Evolutionary conservation across 306 rosid species (phyloP).

Genomic region (Spatholobus suberectus): DNA sequence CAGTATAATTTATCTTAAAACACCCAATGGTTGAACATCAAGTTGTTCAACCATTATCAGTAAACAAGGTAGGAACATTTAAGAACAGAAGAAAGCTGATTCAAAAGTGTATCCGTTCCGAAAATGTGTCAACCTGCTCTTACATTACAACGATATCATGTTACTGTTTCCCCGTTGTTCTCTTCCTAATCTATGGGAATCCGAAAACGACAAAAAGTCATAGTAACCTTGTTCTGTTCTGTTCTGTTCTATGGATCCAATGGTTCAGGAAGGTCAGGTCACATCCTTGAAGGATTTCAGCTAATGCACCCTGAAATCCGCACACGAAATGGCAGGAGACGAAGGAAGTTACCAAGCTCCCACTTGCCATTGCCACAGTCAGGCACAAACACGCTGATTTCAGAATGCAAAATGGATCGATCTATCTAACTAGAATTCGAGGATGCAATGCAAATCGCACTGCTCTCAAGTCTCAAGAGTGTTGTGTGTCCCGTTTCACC

Average conservation of each 20-base stretch:
- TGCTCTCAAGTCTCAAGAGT: no score
- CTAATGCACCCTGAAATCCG: no score
- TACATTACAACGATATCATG: slow-evolving; percentile 18
- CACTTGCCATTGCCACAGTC: no score
- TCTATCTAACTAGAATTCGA: no score
- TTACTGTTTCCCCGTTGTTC: slow-evolving; percentile 1
- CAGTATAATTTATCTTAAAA: not conserved
- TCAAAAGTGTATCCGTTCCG: not conserved
- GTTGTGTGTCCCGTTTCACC: no score
- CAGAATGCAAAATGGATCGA: no score
- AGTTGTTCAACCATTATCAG: not conserved
- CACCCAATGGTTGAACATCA: not conserved
- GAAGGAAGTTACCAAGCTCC: no score
- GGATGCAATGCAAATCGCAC: no score
- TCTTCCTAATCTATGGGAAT: slow-evolving; percentile 29
- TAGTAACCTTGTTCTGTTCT: slow-evolving; percentile 20
- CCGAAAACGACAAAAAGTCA: not conserved
- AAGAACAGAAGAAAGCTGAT: slow-evolving; percentile 1
- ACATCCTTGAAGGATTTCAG: not conserved
- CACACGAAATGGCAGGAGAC: no score
- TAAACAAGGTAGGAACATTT: not conserved
- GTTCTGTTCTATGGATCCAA: slow-evolving; percentile 22
- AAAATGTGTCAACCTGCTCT: slow-evolving; percentile 3
- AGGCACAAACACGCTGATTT: no score
- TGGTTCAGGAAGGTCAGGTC: not conserved